Conservation (phyloP, 345 rosid species). For the Eucalyptus pauciflora region DNA sequence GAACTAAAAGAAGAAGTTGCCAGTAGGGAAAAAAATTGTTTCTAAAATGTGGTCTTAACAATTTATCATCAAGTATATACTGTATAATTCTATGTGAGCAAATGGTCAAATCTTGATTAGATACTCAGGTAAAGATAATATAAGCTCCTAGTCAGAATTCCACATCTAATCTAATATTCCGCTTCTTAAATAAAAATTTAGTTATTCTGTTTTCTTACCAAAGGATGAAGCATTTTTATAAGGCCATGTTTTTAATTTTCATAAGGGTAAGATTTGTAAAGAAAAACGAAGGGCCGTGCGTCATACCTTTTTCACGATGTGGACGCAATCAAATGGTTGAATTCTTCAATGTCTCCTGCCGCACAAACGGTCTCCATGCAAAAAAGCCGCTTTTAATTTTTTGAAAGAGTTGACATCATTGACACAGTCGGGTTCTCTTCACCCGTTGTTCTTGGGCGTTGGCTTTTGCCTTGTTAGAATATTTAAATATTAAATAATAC, state of each 20-base stretch:
- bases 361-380: neutral
- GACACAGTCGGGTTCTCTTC: neutral
- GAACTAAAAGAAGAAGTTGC: neutral
- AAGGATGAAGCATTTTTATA: neutral
- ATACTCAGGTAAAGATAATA: neutral
- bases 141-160: neutral
- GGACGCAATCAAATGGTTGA: too few species aligned
- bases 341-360: neutral
- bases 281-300: neutral
- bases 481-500: too few species aligned
- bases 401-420: neutral
- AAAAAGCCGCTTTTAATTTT: neutral
- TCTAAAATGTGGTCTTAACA: neutral
- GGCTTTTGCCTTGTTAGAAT: neutral
- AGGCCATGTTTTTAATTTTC: neutral
- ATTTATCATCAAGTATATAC: too few species aligned
- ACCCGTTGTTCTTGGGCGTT: neutral
- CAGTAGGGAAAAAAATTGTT: neutral
- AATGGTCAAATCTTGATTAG: neutral
- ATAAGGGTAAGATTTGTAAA: neutral
- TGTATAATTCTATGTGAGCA: neutral
- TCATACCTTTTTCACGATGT: neutral
- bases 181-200: neutral
- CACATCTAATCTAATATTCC: neutral
- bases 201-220: neutral